Percentiles rank a stretch among this genome's conserved stretches.
These are phyloP conservation scores for Zygoascus flipseniorum DNA, from an alignment of 805 yeast species.

Conservation along the genomic window DNA sequence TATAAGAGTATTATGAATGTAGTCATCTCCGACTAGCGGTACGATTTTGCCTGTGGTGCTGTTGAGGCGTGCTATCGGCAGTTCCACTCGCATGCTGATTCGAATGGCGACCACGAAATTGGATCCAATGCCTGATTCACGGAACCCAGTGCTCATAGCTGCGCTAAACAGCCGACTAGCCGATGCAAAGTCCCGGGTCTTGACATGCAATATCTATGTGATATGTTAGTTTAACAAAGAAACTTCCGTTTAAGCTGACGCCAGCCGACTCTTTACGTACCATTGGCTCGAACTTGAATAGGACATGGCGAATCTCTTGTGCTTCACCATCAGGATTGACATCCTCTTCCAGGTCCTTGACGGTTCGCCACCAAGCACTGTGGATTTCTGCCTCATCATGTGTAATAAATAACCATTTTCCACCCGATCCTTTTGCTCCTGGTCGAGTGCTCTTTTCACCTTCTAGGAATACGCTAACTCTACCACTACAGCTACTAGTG, in stretches of 20 bases:
- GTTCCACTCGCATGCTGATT: slow-evolving; percentile 62
- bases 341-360: slow-evolving; percentile 12
- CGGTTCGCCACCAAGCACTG: slow-evolving; percentile 24
- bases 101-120: slow-evolving; percentile 72
- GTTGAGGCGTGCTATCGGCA: slow-evolving; percentile 64
- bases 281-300: slow-evolving; percentile 79
- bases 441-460: slow-evolving; percentile 50
- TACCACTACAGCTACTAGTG: slow-evolving; percentile 82
- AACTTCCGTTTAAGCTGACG: no score
- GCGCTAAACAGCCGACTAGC: slow-evolving; percentile 58
- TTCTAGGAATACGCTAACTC: slow-evolving; percentile 75
- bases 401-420: slow-evolving; percentile 73
- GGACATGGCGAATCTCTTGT: slow-evolving; percentile 37
- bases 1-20: slow-evolving; percentile 46
- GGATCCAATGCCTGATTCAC: slow-evolving; percentile 81
- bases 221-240: not conserved
- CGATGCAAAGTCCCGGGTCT: slow-evolving; percentile 51
- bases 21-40: slow-evolving; percentile 40
- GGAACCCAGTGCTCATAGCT: slow-evolving; percentile 79
- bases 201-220: slow-evolving; percentile 57
- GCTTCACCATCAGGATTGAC: not conserved
- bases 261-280: no score
- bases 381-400: slow-evolving; percentile 47
- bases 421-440: slow-evolving; percentile 83
- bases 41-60: slow-evolving; percentile 15